Evolutionary conservation across 2,329 filamentous ascomycete genomes (phyloP).

Genomic region (Fusarium torulosum): DNA sequence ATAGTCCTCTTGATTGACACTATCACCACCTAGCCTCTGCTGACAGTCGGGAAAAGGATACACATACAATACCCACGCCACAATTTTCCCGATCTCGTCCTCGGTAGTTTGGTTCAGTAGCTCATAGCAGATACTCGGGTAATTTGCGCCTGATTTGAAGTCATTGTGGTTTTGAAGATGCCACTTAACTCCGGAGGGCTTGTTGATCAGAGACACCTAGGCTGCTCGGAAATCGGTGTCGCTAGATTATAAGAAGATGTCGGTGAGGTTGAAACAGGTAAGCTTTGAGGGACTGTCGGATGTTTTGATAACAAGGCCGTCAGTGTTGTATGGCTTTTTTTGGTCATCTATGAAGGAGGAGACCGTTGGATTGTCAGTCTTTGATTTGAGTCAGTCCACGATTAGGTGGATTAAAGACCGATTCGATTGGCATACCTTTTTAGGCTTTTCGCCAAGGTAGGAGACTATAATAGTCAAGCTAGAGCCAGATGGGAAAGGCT

Average conservation of each 20-base stretch:
- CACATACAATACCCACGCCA: not conserved
- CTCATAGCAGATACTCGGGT: not conserved
- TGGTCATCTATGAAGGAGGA: not conserved
- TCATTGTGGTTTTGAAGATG: not conserved
- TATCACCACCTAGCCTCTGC: not conserved
- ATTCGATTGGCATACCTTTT: too few relatives aligned
- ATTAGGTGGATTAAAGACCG: too few relatives aligned
- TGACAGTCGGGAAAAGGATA: not conserved
- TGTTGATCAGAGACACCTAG: not conserved
- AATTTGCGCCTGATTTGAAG: not conserved
- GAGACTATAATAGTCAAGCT: too few relatives aligned
- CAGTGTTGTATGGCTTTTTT: not conserved
- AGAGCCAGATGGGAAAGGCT: too few relatives aligned
- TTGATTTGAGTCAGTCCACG: too few relatives aligned
- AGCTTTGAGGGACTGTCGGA: not conserved
- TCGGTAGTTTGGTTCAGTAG: not conserved
- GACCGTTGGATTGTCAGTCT: not conserved
- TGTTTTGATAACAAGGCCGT: not conserved
- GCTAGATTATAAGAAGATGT: not conserved
- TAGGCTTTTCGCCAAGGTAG: too few relatives aligned
- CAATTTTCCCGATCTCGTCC: fast-evolving
- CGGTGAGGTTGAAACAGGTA: not conserved
- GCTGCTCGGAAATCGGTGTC: not conserved
- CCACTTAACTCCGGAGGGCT: not conserved
- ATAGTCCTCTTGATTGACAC: not conserved